Evolutionary conservation across 2,329 filamentous ascomycete genomes (phyloP), one percentile per base, ranked within the genome.

Genomic region (Cladobotryum mycophilum): DNA sequence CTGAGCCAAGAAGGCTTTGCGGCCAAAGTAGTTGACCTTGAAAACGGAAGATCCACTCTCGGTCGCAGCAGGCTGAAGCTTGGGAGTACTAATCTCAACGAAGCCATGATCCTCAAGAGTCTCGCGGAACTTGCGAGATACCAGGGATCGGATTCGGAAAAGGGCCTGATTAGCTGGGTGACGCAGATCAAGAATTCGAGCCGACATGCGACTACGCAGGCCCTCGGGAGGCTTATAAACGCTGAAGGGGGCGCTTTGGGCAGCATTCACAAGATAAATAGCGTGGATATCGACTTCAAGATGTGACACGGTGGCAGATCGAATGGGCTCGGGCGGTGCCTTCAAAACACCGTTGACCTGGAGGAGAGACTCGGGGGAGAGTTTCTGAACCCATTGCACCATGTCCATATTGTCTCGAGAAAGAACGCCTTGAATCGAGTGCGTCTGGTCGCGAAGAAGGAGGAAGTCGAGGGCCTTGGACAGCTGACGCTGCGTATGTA

Each of bases 1-100:
- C 70, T 96, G 91, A 0, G 91, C 91, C 13, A 96, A 72, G 73
- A 93, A 96, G 3, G 90, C 91, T 17, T 81, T 81, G 47, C 91
- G 83, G 30, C 84, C 88, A 70, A 96, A 96, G 71, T 96, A 96
- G 63, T 93, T 88, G 45, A 95, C 82, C 65, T 88, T 84, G 76
- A 96, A 96, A 5, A 96, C 91, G 56, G 89, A 89, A 13, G 91
- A 85, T 43, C 91, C 91, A 43, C 88, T 95, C 68, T 96, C 91
- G 1, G 91, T 95, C 1, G 91, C 91, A 12, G 87, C 85, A 2
- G 89, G 88, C 72, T 95, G 89, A 41, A 96, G 75, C 70, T 96
- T 96, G 2, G 91, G 91, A 0, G 89, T 95, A 65, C 96, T 89
- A 53, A 96, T 96, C 68, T 96, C 91, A 53, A 95, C 85, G 65